These are phyloP conservation scores for Letharia lupina DNA, from an alignment of 495 filamentous ascomycete species.

Conservation along the genomic window DNA sequence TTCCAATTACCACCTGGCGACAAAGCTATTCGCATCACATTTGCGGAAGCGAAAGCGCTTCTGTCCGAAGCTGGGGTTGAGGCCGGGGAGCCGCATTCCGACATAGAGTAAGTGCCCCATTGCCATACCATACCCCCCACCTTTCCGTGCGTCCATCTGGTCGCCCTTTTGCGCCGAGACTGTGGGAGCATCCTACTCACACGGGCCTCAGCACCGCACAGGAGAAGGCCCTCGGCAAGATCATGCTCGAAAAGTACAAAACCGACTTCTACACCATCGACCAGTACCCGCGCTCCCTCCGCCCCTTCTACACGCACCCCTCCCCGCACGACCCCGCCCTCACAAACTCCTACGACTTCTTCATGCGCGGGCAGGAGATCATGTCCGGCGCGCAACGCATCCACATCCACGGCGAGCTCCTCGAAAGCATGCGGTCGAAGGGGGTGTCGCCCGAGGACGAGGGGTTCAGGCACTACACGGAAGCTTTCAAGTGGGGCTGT, in stretches of 20 bases:
- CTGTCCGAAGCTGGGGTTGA: conserved; percentile 73
- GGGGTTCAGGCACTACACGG: conserved; percentile 77
- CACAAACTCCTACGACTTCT: conserved; percentile 86
- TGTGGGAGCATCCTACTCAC: background rate
- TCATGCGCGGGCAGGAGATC: conserved; percentile 89
- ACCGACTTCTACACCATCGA: conserved; percentile 91
- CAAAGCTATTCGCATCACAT: conserved; percentile 73
- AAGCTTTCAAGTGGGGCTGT: conserved; percentile 70
- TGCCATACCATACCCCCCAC: background rate
- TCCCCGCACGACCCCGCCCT: conserved; percentile 57
- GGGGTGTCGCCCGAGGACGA: conserved; percentile 63
- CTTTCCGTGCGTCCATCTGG: background rate
- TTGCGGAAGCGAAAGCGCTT: conserved; percentile 75
- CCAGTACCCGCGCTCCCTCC: conserved; percentile 77
- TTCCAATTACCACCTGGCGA: conserved; percentile 54
- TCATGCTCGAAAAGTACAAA: conserved; percentile 73
- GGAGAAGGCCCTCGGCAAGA: conserved; percentile 82
- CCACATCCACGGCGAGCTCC: conserved; percentile 60
- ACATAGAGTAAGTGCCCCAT: conserved; percentile 50
- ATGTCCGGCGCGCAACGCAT: conserved; percentile 83
- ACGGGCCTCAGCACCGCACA: conserved; percentile 55
- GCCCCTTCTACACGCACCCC: conserved; percentile 87
- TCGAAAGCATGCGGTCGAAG: conserved; percentile 59
- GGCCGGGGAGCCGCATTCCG: conserved; percentile 64
- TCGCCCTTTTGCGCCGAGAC: background rate